phyloP scores from a whole-genome alignment of 176 grass and related monocot species.

The Cymbopogon citratus region DNA sequence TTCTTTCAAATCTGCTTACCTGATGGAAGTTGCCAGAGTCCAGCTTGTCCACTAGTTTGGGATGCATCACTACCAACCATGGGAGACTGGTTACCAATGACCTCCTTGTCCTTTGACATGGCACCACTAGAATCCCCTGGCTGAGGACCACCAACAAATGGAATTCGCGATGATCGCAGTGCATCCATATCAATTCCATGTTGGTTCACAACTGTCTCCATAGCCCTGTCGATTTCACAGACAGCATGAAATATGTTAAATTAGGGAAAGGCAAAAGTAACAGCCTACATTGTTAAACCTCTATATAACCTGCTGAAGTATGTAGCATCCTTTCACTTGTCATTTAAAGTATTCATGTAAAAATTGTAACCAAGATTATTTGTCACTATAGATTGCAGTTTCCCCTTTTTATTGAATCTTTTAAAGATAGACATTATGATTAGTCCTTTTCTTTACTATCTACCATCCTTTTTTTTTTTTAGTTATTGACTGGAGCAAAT shows the following conservation, averaged over 20 bases:
- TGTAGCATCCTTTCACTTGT: not conserved
- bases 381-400: not conserved
- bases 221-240: constrained; percentile 52
- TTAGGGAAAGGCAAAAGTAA: not conserved
- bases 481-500: too few relatives aligned
- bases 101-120: constrained; percentile 74
- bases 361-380: not conserved
- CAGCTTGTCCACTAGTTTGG: constrained; percentile 46
- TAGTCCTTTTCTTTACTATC: too few relatives aligned
- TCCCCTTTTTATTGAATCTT: not conserved
- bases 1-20: constrained; percentile 42
- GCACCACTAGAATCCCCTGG: constrained; percentile 49
- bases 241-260: constrained; percentile 4
- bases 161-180: constrained; percentile 63
- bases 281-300: not conserved
- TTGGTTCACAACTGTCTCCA: constrained; percentile 97
- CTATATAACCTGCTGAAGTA: not conserved
- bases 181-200: constrained; percentile 90
- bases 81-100: constrained; percentile 43
- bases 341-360: constrained; percentile 11
- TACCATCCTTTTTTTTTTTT: too few relatives aligned
- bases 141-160: constrained; percentile 60
- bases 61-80: constrained; percentile 53
- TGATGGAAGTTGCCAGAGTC: constrained; percentile 64
- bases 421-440: too few relatives aligned